Percentiles rank a stretch among this genome's conserved stretches.
Evolutionary conservation across 768 basidiomycete species (phyloP).

Genomic region (Boletellus emodensis): DNA sequence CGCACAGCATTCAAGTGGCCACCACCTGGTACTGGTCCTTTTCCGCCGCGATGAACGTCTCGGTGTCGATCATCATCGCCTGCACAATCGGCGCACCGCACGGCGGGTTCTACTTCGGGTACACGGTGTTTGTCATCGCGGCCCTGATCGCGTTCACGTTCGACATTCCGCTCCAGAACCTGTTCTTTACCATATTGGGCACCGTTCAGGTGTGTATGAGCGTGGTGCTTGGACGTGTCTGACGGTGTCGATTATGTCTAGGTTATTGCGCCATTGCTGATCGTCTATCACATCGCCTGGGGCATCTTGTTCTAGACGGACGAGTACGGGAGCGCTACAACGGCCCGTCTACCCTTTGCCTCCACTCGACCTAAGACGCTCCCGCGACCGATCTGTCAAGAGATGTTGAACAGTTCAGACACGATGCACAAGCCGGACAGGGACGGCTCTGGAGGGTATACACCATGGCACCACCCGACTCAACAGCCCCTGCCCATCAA

Average conservation of each 20-base stretch:
- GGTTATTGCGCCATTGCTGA: constrained; percentile 16
- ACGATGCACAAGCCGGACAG: too few relatives aligned
- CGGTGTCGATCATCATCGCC: constrained; percentile 14
- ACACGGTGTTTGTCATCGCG: constrained; percentile 9
- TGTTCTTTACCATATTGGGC: too few relatives aligned
- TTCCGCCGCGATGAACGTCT: constrained; percentile 16
- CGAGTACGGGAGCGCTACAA: background rate
- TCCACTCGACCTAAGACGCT: background rate
- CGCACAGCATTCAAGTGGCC: constrained; percentile 9
- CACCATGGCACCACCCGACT: constrained; percentile 28
- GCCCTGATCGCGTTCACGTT: constrained; percentile 11
- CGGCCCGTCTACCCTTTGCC: constrained; percentile 12
- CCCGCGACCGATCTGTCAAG: too few relatives aligned
- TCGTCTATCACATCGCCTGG: constrained; percentile 20
- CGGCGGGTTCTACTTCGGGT: constrained; percentile 18
- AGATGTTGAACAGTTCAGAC: too few relatives aligned
- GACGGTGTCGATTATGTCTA: background rate
- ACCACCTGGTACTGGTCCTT: constrained; percentile 13
- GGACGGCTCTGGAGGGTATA: constrained; percentile 19
- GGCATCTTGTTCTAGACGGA: too few relatives aligned
- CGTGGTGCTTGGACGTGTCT: too few relatives aligned
- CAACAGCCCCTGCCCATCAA: constrained; percentile 22
- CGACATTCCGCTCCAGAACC: constrained; percentile 22
- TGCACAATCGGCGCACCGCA: constrained; percentile 20
- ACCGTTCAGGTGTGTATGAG: constrained; percentile 14